Evolutionary conservation across 257 asterid genomes (phyloP), one percentile per base, ranked within the genome.

Genomic region (Nicotiana obtusifolia): DNA sequence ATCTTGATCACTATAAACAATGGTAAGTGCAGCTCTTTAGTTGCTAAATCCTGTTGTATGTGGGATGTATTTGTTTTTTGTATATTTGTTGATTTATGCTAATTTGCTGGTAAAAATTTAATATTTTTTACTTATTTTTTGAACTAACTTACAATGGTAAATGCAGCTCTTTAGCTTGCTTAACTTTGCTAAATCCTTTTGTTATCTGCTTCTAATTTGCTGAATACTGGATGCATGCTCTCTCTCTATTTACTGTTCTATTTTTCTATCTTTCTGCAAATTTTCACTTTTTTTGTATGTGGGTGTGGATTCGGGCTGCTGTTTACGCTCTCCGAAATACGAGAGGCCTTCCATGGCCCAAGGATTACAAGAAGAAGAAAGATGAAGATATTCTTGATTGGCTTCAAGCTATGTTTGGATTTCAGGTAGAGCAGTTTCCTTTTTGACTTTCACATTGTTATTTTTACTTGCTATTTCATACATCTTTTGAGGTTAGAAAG

Each of bases 381-480:
- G 99, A 94, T 81, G 99, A 96, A 89, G 98, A 94, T 85, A 86
- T 94, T 86, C 98, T 96, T n/a, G 99, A 96, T 85, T 96, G 99
- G 99, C 99, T 96, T 88, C 99, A 96, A 88, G 89, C 97, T 52
- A 94, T 96, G 98, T 96, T 96, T 87, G 99, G 99, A 66, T 96
- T 96, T 89, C 98, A 95, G 98, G 99, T 95, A 7, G 44, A 69
- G 7, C 54, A 5, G 41, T 69, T 37, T 69, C 59, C 14, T 20
- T 41, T 41, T 69, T 37, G 57, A 69, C n/a, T 1, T 33, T 33
- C 37, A 33, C 77, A 20, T n/a, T 69, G 78, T 41, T 69, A 2
- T 69, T 68, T 10, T 37, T 7, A 37, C 78, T n/a, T 20, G 20
- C 59, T 69, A 41, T 69, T 69, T 69, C 13, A 5, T 69, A 41